Base-by-base conservation (phyloP, 768 basidiomycete genomes). In the Xerocomus brunneocitrinus region DNA sequence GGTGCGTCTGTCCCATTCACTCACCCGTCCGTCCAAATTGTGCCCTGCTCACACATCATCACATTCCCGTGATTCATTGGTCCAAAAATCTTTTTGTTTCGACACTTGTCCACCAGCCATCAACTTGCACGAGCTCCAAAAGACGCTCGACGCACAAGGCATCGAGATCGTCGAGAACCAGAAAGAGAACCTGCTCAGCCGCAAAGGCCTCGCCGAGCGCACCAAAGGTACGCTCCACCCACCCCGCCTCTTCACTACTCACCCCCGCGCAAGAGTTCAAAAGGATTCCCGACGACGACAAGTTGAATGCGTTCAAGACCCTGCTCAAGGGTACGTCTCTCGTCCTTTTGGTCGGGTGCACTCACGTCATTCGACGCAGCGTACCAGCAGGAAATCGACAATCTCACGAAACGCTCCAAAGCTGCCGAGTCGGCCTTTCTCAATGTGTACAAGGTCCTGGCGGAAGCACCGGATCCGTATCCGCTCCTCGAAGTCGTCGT, bases 81-180 rank as follows among this genome's bases (percentile, higher is more conserved):
- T 27, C 27, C 27, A 27, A 27, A 3, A 27, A 27, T 27, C 27
- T 31, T 19, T 19, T 19, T 19, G 19, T 19, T 19, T 19, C 19
- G 19, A 19, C 19, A 19, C 19, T 19, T 19, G 19, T 19, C 19
- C 19, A 31, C 30, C 38, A 97, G 93, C 85, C 58, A 89, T 99
- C 63, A 87, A 90, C 69, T 80, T 99, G 47, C 73, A 84, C 19
- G 92, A 97, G 58, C 77, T 98, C 27, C 95, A 98, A 73, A 95
- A 92, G 74, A 87, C 85, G 4, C 81, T 99, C 46, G 95, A 98
- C 71, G 76, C 80, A 6, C 95, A 98, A 56, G 95, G 94, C 4
- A 79, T 98, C 32, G 95, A 98, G 71, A 79, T 99, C 13, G 95
- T 99, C 22, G 94, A 98, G 77, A 95, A 95, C 73, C 95, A 98